phyloP scores from a whole-genome alignment of 352 stramenopile species.

The Phytophthora uliginosa region DNA sequence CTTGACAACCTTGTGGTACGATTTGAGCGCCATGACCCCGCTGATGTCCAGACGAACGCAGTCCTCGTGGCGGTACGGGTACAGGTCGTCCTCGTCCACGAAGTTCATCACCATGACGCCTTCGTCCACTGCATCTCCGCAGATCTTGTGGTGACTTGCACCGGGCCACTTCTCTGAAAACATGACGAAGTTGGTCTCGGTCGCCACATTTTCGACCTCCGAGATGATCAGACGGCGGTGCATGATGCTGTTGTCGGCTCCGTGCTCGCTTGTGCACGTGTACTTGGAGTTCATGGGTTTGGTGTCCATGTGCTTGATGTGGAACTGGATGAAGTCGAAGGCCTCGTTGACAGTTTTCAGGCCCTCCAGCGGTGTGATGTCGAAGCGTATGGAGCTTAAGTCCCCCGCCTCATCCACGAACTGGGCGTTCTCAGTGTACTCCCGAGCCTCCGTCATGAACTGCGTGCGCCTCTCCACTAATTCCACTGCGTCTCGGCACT shows the following conservation, averaged over 20 bases:
- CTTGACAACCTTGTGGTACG: slow-evolving; percentile 33
- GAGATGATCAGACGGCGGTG: slow-evolving; percentile 49
- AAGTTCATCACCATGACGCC: slow-evolving; percentile 48
- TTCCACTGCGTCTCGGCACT: slow-evolving; percentile 45
- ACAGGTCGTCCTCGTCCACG: slow-evolving; percentile 48
- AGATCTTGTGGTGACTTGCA: slow-evolving; percentile 3
- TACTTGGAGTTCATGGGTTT: slow-evolving; percentile 39
- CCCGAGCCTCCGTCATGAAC: slow-evolving; percentile 47
- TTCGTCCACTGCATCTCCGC: slow-evolving; percentile 24
- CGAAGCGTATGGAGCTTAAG: slow-evolving; percentile 54
- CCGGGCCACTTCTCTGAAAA: slow-evolving; percentile 35
- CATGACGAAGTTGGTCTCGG: slow-evolving; percentile 55
- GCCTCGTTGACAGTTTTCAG: slow-evolving; percentile 42
- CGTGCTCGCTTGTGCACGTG: slow-evolving; percentile 37
- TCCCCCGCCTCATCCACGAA: slow-evolving; percentile 56
- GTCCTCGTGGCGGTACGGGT: slow-evolving; percentile 39
- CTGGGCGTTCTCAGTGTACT: slow-evolving; percentile 47
- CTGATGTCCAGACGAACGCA: slow-evolving; percentile 47
- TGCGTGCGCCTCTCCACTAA: slow-evolving; percentile 58
- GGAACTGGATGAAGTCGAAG: slow-evolving; percentile 50
- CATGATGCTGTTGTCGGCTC: slow-evolving; percentile 40
- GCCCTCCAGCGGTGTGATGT: slow-evolving; percentile 44
- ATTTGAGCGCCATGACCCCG: slow-evolving; percentile 43
- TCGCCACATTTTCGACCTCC: slow-evolving; percentile 41
- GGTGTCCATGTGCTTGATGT: slow-evolving; percentile 53